Base-by-base conservation (phyloP, 139 green algal genomes). In the Astrephomene gubernaculifera region DNA sequence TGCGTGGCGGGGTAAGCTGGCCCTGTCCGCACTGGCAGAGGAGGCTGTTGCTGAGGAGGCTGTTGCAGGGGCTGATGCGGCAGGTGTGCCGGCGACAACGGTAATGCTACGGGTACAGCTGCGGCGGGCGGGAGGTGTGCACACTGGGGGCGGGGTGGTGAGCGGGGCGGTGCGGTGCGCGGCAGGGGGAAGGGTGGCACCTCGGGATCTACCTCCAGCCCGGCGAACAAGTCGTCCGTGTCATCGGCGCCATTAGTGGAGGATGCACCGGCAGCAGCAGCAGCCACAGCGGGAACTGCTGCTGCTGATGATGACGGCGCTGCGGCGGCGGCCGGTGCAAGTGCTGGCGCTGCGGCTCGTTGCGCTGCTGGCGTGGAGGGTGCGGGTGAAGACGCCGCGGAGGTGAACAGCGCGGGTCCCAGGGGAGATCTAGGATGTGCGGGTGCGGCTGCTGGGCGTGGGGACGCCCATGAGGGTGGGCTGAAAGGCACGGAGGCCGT, bases 141-240 rank as follows among this genome's bases (percentile, higher is more conserved):
- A 3, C 35, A 49, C 9, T 29, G 38, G 33, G 10, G 65, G 35
- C 35, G 65, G 10, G 35, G 14, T 8, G 5, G 63, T 4, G 6
- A n/a, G 21, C 3, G 63, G 63, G 64, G 64, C 1, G 36, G 25
- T 33, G 36, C 25, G 36, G 67, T 8, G 2, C 4, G 39, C 8
- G 4, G 41, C 44, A 6, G 78, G n/a, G n/a, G 78, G 43, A 84
- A 84, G 1, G 35, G 4, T 0, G 78, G 78, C 5, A 84, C 78
- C 41, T 74, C 27, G 0, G 78, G 78, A 27, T 84, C 63, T 63
- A 84, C 78, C 5, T 84, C 78, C 44, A 84, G 61, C 3, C 78
- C 78, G 1, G 78, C 78, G 33, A 84, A 84, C 10, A 84, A 31
- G 43, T 83, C 76, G 38, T 45, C 38, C 17, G 10, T 41, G 27